Base-by-base conservation (phyloP, 1,139 yeast genomes). In the Saccharomycopsis hybrid region DNA sequence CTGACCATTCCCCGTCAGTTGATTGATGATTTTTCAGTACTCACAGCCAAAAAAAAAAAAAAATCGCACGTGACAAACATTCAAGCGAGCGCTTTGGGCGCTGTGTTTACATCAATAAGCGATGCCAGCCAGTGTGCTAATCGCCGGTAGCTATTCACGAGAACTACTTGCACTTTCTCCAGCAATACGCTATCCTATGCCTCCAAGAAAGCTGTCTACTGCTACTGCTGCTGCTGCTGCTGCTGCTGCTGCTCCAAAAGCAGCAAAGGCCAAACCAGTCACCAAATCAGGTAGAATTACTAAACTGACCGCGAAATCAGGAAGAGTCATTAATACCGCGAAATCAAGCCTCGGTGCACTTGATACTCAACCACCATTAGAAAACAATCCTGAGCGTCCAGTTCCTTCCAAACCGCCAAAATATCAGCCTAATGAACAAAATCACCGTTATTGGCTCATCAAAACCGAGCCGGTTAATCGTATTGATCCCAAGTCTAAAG, bases 401-500 rank as follows among this genome's bases (percentile, higher is more conserved):
- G 8, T 37, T 2, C 62, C 62, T 1, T 58, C 58, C 44, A 58
- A 51, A 24, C 61, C 62, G n/a, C 57, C 64, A n/a, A 56, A 57
- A 32, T 59, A 52, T 45, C 53, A 56, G 5, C 39, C 37, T 1
- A 60, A 60, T 31, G 31, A 54, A 1, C 45, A 56, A 35, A 58
- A 59, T 32, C 57, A 51, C n/a, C 59, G 72, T 38, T 73, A 67
- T 56, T 77, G 81, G 81, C 66, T 77, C 2, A 65, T 77, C 49
- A 77, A 77, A 56, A 74, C 80, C 1, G 82, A 77, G 58, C 82
- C 82, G 0, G 64, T 64, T 41, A 56, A 73, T 0, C 61, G 82
- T 33, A 59, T 75, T 4, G 79, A 73, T 47, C 18, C 18, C 18
- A 66, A 76, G 4, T 77, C 77, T 2, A 62, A 64, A 33, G 18